Evolutionary conservation across 73 alveolate species (phyloP).

Genomic region (Paramecium biaurelia): DNA sequence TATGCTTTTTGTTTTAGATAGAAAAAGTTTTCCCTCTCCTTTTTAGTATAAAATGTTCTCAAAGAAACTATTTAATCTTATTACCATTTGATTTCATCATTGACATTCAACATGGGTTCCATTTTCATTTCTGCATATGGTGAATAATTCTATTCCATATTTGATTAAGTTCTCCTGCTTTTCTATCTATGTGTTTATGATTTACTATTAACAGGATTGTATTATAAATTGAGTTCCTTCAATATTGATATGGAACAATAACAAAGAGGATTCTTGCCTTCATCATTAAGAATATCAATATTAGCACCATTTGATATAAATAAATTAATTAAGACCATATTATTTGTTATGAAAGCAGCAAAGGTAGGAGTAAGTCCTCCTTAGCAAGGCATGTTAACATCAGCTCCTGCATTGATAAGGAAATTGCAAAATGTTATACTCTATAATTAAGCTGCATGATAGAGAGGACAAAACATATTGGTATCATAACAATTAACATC

Average conservation of each 20-base stretch:
- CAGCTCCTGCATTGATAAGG: not conserved
- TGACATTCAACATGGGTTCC: not conserved
- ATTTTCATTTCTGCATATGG: not conserved
- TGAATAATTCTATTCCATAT: not conserved
- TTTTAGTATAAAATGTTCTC: not conserved
- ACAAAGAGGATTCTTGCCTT: constrained; percentile 34
- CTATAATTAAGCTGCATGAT: constrained; percentile 21
- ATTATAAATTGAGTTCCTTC: constrained; percentile 12
- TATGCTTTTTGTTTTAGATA: not conserved
- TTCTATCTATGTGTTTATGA: not conserved
- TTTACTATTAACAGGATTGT: not conserved
- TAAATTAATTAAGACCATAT: not conserved
- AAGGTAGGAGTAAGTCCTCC: constrained; percentile 26
- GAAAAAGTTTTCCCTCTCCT: not conserved
- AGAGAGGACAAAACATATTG: constrained; percentile 3
- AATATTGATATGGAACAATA: not conserved
- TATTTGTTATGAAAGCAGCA: not conserved
- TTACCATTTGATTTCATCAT: not conserved
- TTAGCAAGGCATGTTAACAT: constrained; percentile 37
- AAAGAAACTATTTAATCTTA: not conserved
- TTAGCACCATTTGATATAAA: constrained; percentile 10
- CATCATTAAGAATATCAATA: not conserved
- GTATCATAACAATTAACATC: constrained; percentile 44
- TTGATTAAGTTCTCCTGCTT: not conserved
- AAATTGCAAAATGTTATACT: constrained; percentile 10